Percentiles rank a stretch among this genome's conserved stretches.
Conservation (phyloP, 306 rosid genomes). For the Glycine soja region DNA sequence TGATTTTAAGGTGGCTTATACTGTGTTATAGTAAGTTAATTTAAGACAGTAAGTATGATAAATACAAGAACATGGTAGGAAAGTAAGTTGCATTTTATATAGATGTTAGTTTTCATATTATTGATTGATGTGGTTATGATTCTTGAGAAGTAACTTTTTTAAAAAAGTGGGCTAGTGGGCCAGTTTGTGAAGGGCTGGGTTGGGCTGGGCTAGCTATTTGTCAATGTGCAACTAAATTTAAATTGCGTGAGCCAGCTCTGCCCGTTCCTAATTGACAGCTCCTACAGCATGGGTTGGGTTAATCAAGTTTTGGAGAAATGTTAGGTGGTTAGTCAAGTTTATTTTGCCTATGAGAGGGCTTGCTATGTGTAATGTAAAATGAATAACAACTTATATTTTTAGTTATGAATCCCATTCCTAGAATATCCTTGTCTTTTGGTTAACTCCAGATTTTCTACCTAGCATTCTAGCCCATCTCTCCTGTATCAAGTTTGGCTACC, state of each 20-base stretch:
- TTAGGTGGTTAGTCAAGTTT: background rate
- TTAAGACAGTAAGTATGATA: background rate
- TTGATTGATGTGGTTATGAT: background rate
- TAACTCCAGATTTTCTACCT: background rate
- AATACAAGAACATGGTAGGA: background rate
- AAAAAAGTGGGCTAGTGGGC: background rate
- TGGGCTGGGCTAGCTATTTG: background rate
- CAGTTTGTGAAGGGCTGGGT: background rate
- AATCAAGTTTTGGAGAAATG: background rate
- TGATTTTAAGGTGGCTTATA: background rate
- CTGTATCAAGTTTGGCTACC: conserved; percentile 14
- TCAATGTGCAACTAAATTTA: background rate
- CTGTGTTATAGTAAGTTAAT: background rate
- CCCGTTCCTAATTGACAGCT: background rate
- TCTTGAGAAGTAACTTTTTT: background rate
- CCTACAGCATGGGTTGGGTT: background rate
- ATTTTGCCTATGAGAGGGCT: conserved; percentile 6
- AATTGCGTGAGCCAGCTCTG: background rate
- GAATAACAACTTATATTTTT: conserved; percentile 1
- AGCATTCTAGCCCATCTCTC: background rate
- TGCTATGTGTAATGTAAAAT: background rate
- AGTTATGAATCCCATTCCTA: conserved; percentile 4
- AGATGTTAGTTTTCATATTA: conserved; percentile 1
- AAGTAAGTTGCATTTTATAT: background rate
- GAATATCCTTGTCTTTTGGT: background rate